These are phyloP conservation scores for Cordyceps javanica DNA, from an alignment of 2,329 filamentous ascomycete species.

Conservation along the genomic window DNA sequence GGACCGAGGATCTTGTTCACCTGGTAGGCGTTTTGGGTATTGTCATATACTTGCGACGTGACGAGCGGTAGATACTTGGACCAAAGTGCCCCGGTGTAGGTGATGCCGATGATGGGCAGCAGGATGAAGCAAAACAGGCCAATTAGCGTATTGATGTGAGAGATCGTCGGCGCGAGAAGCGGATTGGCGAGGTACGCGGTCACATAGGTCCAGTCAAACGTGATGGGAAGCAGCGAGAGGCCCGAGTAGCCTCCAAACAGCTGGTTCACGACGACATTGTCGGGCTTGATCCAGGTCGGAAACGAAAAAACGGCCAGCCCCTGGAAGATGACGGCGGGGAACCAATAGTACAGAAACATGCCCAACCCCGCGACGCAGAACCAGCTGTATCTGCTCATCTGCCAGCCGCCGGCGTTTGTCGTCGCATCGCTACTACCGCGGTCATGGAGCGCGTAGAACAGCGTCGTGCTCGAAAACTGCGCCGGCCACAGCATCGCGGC, in stretches of 20 bases:
- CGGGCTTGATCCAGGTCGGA: conserved; percentile 47
- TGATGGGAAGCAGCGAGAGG: conserved; percentile 47
- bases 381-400: conserved; percentile 38
- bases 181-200: conserved; percentile 37
- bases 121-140: conserved; percentile 37
- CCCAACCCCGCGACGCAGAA: conserved; percentile 36
- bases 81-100: conserved; percentile 38
- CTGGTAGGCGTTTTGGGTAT: conserved; percentile 45
- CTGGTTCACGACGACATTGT: conserved; percentile 48
- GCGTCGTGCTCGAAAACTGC: conserved; percentile 39
- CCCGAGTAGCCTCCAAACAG: conserved; percentile 49
- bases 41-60: conserved; percentile 49
- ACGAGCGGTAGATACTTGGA: conserved; percentile 50
- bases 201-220: conserved; percentile 40
- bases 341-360: conserved; percentile 47
- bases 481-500: conserved; percentile 58
- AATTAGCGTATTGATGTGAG: conserved; percentile 40
- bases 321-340: conserved; percentile 44
- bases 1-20: conserved; percentile 44
- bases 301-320: conserved; percentile 50
- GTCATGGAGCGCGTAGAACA: conserved; percentile 41
- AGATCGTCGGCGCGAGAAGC: conserved; percentile 34
- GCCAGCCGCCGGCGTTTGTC: conserved; percentile 36
- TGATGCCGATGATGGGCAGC: conserved; percentile 39
- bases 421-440: conserved; percentile 29